Percentiles rank a stretch among this genome's conserved stretches.
These are phyloP conservation scores for Talaromyces funiculosus DNA, from an alignment of 2,329 filamentous ascomycete species.

Conservation along the genomic window DNA sequence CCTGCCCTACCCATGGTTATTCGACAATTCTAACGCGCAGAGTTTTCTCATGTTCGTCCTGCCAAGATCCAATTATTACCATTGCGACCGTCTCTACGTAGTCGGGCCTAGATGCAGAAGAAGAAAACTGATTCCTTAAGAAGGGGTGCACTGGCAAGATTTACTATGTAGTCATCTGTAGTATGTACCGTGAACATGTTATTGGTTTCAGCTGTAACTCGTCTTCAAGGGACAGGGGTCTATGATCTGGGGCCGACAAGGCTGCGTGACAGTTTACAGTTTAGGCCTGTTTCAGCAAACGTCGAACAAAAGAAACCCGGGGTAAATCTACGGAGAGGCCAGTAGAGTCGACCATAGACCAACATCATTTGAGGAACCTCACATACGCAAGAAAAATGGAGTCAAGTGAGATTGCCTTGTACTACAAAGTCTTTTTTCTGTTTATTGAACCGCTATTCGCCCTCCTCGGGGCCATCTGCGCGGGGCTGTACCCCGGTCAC, in stretches of 20 bases:
- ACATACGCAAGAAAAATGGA: not conserved
- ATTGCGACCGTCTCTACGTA: not conserved
- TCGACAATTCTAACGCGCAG: not conserved
- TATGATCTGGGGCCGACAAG: not conserved
- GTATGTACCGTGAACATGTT: too few species aligned
- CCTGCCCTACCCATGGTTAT: not conserved
- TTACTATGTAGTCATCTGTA: too few species aligned
- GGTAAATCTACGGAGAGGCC: not conserved
- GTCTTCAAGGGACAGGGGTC: not conserved
- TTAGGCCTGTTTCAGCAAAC: not conserved
- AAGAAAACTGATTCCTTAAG: not conserved
- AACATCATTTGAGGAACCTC: not conserved
- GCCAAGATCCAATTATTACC: not conserved
- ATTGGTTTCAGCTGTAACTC: not conserved
- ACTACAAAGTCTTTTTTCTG: conserved; percentile 70
- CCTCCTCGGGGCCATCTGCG: conserved; percentile 49
- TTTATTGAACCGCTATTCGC: conserved; percentile 60
- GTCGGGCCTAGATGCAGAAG: not conserved
- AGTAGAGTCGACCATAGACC: not conserved
- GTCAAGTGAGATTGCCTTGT: not conserved
- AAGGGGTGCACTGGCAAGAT: not conserved
- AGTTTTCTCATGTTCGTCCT: not conserved
- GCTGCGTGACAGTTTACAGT: not conserved
- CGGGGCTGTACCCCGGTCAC: conserved; percentile 44
- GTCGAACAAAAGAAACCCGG: not conserved